Evolutionary conservation across 1,284 basidiomycete genomes (phyloP), one percentile per base, ranked within the genome.

Genomic region (Ceratobasidium sp.): DNA sequence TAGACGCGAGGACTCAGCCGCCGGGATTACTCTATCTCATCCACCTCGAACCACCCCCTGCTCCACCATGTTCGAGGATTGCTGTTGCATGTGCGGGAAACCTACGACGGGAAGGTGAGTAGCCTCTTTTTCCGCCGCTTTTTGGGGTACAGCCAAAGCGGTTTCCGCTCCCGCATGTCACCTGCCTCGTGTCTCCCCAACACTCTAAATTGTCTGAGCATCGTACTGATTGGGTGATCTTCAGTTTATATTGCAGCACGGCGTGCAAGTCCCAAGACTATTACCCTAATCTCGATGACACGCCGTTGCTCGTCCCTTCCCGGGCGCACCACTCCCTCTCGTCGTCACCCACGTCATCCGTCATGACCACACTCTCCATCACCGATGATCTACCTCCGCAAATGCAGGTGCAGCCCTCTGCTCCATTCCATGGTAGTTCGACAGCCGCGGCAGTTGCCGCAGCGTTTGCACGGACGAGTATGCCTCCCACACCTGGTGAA

Each of bases 201-300:
- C 20, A 45, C 71, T 64, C 71, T 54, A 58, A 65, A 37, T 23
- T 49, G 20, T 53, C 23, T 47, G 69, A 47, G 17, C 37, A 49
- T 37, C 42, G 39, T 63, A 60, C 71, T 74, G 58, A 74, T 74
- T 33, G 23, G 2, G n/a, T 64, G 71, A 74, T 74, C 60, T 74
- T 28, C 75, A 80, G 79, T 58, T 51, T 80, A 1, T 94, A 94
- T 83, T 94, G 92, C 85, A 91, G 89, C 82, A 89, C 90, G 81
- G 88, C 88, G 79, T 94, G 92, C 82, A 88, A 91, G 81, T 78
- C 77, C 45, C 75, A 64, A 51, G 76, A 60, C 76, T 77, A 53
- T 71, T 69, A 67, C 35, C 77, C 42, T 42, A 74, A 49, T n/a
- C 76, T 77, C 35, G 68, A 74, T 56, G 67, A 67, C 20, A 68